Percentiles rank a stretch among this genome's conserved stretches.
These are phyloP conservation scores for Dryas octopetala DNA, from an alignment of 306 rosid genomes.

Conservation along the genomic window DNA sequence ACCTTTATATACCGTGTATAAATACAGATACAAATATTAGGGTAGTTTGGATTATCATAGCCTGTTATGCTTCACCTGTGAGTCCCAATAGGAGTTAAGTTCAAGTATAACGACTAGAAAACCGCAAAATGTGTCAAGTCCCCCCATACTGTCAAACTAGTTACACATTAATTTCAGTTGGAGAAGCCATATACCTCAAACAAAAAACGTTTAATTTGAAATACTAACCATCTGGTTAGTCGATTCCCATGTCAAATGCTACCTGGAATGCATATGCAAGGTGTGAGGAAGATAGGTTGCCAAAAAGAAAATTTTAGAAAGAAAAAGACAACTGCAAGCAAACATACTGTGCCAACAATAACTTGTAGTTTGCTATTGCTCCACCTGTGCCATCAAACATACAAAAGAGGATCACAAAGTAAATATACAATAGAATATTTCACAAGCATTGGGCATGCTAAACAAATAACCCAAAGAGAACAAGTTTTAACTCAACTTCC, in stretches of 20 bases:
- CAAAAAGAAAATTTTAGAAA: background rate
- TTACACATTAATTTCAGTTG: background rate
- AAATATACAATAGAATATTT: conserved; percentile 1
- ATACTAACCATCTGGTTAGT: conserved; percentile 95
- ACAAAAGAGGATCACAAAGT: conserved; percentile 17
- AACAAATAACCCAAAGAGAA: background rate
- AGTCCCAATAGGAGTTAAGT: background rate
- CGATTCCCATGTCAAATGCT: conserved; percentile 99
- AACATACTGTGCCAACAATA: conserved; percentile 89
- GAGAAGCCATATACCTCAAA: conserved; percentile 1
- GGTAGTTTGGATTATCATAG: background rate
- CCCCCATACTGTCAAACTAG: background rate
- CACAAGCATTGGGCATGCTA: background rate
- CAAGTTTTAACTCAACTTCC: background rate
- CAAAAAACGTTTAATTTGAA: background rate
- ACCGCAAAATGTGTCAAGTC: background rate
- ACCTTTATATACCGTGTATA: background rate
- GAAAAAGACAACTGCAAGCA: conserved; percentile 16
- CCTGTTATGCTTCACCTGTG: background rate
- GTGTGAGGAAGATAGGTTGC: background rate
- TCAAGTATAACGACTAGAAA: background rate
- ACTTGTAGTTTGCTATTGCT: conserved; percentile 84
- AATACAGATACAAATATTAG: background rate
- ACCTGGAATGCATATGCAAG: conserved; percentile 58
- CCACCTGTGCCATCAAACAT: conserved; percentile 62